Evolutionary conservation across 495 filamentous ascomycete species (phyloP), one percentile per base, ranked within the genome.

Genomic region (Astrothelium macrocarpum): DNA sequence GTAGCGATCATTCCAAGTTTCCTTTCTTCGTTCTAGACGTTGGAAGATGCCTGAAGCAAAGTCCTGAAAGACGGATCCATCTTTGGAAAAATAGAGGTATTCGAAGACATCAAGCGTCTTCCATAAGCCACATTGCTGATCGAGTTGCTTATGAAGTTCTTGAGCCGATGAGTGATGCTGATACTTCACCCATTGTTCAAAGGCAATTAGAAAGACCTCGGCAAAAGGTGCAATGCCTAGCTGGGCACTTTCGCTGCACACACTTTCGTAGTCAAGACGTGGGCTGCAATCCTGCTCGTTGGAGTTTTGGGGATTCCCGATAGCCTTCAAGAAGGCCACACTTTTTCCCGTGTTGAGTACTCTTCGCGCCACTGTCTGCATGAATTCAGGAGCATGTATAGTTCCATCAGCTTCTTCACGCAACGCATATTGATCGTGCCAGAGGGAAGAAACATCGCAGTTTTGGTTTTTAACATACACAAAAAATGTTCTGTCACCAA

Each of bases 311-410:
- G 59, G 63, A 46, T 68, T 70, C 49, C 80, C 59, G 90, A 79
- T 59, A 34, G 85, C 81, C 34, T 85, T 87, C 23, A 96, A 74
- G 59, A 97, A 88, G 1, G 94, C 84, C 65, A 91, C 86, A 68
- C 86, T 94, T 71, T 97, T 96, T 0, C 94, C 93, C 3, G 89
- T 86, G 0, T 84, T 90, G 63, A 96, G 90, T 28, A 96, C 88
- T 64, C 84, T 88, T 14, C 77, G 72, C 1, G 83, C 84, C 1
- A 85, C 81, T 1, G 84, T 78, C 43, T 85, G 83, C 7, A 97
- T 78, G 63, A 96, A 96, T 4, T 74, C 79, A 0, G 11, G 87
- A 84, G 67, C 86, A 83, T 1, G 89, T 72, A 0, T 70, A 11
- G 5, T 69, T 31, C 83, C 82, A 28, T 68, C 62, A 28, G 83